phyloP scores from a whole-genome alignment of 306 rosid species.

The Vigna unguiculata region DNA sequence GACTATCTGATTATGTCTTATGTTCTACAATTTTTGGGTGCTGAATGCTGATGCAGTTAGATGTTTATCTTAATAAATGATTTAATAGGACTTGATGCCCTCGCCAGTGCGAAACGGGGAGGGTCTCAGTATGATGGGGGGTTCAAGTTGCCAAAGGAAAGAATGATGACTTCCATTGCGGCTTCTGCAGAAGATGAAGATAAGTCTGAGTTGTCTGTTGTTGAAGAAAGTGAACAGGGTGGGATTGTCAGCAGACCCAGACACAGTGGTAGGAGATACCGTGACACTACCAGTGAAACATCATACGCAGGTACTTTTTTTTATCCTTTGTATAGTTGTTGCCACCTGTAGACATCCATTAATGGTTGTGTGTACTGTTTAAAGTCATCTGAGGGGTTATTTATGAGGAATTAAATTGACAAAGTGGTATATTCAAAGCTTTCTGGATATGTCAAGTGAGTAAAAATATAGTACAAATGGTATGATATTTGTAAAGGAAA shows the following conservation, averaged over 20 bases:
- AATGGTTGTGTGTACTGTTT: background rate
- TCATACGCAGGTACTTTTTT: slow-evolving; percentile 53
- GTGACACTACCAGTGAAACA: slow-evolving; percentile 62
- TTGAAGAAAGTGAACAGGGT: slow-evolving; percentile 55
- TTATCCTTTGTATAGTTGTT: background rate
- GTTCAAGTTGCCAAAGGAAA: slow-evolving; percentile 83
- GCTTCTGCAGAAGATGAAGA: slow-evolving; percentile 81
- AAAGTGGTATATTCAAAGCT: background rate
- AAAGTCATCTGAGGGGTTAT: background rate
- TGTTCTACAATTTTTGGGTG: slow-evolving; percentile 5
- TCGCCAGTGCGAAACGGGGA: slow-evolving; percentile 80
- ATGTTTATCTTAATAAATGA: slow-evolving; percentile 21
- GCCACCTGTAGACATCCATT: background rate
- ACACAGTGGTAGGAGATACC: slow-evolving; percentile 64
- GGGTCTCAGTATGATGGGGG: slow-evolving; percentile 60
- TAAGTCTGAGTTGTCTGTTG: slow-evolving; percentile 49
- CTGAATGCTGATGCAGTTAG: slow-evolving; percentile 6
- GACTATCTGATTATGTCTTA: background rate
- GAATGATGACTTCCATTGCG: slow-evolving; percentile 60
- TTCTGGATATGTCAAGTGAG: slow-evolving; percentile 13
- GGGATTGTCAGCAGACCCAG: slow-evolving; percentile 33
- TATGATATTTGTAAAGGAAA: slow-evolving; percentile 1
- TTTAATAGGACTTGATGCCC: slow-evolving; percentile 82
- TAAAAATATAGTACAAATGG: background rate
- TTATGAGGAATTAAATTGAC: background rate